These are phyloP conservation scores for Talaromyces borbonicus DNA, from an alignment of 495 filamentous ascomycete species.

Conservation along the genomic window DNA sequence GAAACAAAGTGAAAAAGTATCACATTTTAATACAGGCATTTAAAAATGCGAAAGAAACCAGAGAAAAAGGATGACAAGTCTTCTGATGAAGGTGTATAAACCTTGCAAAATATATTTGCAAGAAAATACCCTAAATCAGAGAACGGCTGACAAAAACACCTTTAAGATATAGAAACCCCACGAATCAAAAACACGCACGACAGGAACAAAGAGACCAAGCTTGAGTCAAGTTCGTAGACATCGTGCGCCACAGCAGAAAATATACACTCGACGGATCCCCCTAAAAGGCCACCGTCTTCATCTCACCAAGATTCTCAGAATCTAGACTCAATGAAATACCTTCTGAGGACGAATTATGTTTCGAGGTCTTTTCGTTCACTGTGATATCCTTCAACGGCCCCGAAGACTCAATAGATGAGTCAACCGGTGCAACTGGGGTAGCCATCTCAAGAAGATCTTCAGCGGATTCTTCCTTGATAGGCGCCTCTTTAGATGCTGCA, in stretches of 20 bases:
- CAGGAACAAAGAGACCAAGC: not conserved
- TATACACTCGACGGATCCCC: not conserved
- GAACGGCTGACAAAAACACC: not conserved
- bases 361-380: conserved; percentile 24
- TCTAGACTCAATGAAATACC: conserved; percentile 21
- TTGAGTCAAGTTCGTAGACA: not conserved
- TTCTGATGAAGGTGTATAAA: not conserved
- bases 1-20: conserved; percentile 1
- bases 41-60: conserved; percentile 3
- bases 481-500: conserved; percentile 19
- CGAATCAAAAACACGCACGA: not conserved
- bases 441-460: conserved; percentile 38
- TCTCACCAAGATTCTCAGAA: conserved; percentile 38
- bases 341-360: conserved; percentile 19
- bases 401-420: conserved; percentile 6
- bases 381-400: conserved; percentile 14
- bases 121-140: conserved; percentile 1
- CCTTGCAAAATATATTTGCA: not conserved
- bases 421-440: conserved; percentile 31
- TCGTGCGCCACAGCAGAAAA: not conserved
- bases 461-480: conserved; percentile 18
- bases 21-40: conserved; percentile 4
- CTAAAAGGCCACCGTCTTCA: conserved; percentile 50
- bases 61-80: not conserved
- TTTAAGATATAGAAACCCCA: conserved; percentile 1